phyloP scores from a whole-genome alignment of 176 grass and related monocot species.

The Oryza australiensis region DNA sequence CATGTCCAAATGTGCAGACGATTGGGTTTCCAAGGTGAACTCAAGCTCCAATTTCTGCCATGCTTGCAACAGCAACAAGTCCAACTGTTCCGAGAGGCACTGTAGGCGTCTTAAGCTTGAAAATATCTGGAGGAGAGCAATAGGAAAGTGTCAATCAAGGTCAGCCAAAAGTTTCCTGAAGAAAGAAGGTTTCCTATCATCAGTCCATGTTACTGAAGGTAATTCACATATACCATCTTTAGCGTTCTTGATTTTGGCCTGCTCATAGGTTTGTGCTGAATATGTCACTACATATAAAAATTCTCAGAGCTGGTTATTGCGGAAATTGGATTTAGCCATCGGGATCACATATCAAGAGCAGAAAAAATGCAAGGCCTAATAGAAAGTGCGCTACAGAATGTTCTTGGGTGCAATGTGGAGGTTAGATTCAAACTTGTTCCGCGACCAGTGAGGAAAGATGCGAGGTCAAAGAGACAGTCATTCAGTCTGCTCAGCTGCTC shows the following conservation, averaged over 20 bases:
- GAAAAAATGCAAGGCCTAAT: conserved; percentile 80
- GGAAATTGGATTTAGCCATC: conserved; percentile 87
- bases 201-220: conserved; percentile 93
- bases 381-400: conserved; percentile 65
- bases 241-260: conserved; percentile 24
- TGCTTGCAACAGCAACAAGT: conserved; percentile 74
- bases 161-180: conserved; percentile 84
- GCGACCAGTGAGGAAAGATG: conserved; percentile 46
- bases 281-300: conserved; percentile 30
- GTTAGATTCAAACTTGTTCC: conserved; percentile 74
- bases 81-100: conserved; percentile 77
- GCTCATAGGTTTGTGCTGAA: conserved; percentile 22
- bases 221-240: conserved; percentile 10
- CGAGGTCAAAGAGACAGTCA: conserved; percentile 71
- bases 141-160: conserved; percentile 73
- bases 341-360: conserved; percentile 80
- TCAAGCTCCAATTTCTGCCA: conserved; percentile 69
- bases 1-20: conserved; percentile 54
- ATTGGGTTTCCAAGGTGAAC: conserved; percentile 72
- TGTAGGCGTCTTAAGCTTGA: conserved; percentile 83
- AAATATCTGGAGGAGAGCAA: conserved; percentile 86
- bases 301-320: conserved; percentile 85
- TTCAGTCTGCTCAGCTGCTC: conserved; percentile 92
- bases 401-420: conserved; percentile 88
- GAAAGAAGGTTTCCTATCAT: conserved; percentile 80